Conservation (phyloP, 2,329 filamentous ascomycete species). For the Colletotrichum spinosum region DNA sequence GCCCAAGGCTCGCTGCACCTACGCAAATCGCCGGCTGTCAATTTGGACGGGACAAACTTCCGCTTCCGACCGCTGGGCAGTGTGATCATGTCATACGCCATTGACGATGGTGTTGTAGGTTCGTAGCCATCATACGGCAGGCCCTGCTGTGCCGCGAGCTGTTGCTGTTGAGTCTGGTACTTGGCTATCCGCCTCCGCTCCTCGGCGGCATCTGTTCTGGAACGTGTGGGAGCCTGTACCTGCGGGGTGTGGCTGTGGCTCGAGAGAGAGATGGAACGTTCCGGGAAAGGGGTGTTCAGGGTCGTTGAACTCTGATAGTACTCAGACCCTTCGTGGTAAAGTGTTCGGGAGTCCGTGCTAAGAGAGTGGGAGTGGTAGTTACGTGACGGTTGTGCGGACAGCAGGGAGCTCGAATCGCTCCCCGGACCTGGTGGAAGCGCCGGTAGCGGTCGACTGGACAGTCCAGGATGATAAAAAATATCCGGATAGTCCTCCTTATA, state of each 20-base stretch:
- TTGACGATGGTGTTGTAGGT: constrained; percentile 61
- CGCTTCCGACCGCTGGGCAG: constrained; percentile 83
- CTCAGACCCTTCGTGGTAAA: constrained; percentile 59
- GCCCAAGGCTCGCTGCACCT: constrained; percentile 94
- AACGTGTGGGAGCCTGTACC: constrained; percentile 85
- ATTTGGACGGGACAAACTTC: constrained; percentile 87
- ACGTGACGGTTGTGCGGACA: constrained; percentile 53
- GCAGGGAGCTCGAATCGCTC: constrained; percentile 69
- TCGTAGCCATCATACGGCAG: constrained; percentile 69
- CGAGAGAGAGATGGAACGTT: constrained; percentile 84
- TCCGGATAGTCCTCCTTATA: constrained; percentile 82
- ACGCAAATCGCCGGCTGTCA: constrained; percentile 83
- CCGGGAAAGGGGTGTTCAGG: constrained; percentile 59
- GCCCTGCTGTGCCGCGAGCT: constrained; percentile 62
- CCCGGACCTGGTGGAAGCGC: constrained; percentile 70
- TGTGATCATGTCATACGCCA: constrained; percentile 85
- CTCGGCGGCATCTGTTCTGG: constrained; percentile 92
- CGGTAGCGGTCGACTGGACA: constrained; percentile 73
- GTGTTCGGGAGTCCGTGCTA: constrained; percentile 58
- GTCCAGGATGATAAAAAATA: constrained; percentile 92
- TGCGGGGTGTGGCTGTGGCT: constrained; percentile 85
- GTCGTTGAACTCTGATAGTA: constrained; percentile 51
- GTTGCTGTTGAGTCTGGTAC: constrained; percentile 65
- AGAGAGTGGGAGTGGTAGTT: constrained; percentile 61
- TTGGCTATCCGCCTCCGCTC: constrained; percentile 68